These are phyloP conservation scores for Tylopilus sp. DNA, from an alignment of 768 basidiomycete species.

Conservation along the genomic window DNA sequence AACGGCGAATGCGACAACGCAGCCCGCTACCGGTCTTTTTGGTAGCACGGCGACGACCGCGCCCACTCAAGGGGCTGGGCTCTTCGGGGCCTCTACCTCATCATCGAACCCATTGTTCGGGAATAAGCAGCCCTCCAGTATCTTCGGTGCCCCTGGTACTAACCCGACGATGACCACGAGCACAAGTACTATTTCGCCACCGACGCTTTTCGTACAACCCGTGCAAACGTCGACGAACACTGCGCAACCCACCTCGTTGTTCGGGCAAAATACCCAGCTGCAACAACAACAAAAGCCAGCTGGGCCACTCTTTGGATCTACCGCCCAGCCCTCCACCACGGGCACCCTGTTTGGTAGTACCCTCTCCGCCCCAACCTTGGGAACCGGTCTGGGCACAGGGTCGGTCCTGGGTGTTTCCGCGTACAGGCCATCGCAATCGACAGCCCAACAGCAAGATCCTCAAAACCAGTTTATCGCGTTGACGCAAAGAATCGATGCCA, in stretches of 20 bases:
- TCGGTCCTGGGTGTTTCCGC: slow-evolving; percentile 31
- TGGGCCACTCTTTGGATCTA: slow-evolving; percentile 33
- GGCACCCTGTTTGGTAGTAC: slow-evolving; percentile 37
- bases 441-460: slow-evolving; percentile 54
- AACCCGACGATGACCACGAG: too few relatives aligned
- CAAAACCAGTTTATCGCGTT: slow-evolving; percentile 55
- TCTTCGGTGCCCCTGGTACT: slow-evolving; percentile 30
- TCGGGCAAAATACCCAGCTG: slow-evolving; percentile 20
- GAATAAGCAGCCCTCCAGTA: slow-evolving; percentile 28
- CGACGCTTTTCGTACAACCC: slow-evolving; percentile 33
- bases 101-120: slow-evolving; percentile 36
- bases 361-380: slow-evolving; percentile 33
- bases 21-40: slow-evolving; percentile 27
- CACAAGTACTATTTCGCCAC: slow-evolving; percentile 15
- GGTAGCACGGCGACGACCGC: slow-evolving; percentile 19
- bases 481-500: slow-evolving; percentile 55
- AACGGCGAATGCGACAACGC: slow-evolving; percentile 11
- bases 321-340: slow-evolving; percentile 21
- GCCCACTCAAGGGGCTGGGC: slow-evolving; percentile 19
- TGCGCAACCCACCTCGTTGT: slow-evolving; percentile 17
- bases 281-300: slow-evolving; percentile 22
- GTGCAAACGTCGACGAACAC: slow-evolving; percentile 12
- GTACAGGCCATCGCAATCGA: slow-evolving; percentile 33
- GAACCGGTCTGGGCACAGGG: slow-evolving; percentile 20
- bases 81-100: slow-evolving; percentile 27